Evolutionary conservation across 2,329 filamentous ascomycete genomes (phyloP), one percentile per base, ranked within the genome.

Genomic region (Cladosporium oxysporum): DNA sequence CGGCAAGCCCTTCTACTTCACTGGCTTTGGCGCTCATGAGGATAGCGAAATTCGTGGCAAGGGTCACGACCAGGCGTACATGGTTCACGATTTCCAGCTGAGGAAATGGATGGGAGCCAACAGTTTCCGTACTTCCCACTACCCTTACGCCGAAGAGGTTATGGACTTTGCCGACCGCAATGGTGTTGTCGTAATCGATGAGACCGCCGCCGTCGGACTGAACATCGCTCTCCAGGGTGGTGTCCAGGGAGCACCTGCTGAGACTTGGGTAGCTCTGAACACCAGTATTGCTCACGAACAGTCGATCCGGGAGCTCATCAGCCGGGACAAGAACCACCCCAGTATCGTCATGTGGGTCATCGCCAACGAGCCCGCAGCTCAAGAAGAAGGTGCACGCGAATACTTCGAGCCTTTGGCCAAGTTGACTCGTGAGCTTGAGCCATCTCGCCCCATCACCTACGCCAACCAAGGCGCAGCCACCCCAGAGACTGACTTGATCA

Each of bases 1-100:
- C 29, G 53, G 53, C 41, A 50, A 65, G 16, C 62, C 62, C 41
- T 65, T 65, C 47, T 65, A 65, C 41, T 65, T 65, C 62, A 65
- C 62, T 8, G 62, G 62, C 5, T 65, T 65, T 21, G 62, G 62
- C 6, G 44, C 28, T 14, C 62, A 65, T n/a, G 62, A 65, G 14
- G 62, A 65, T 6, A 59, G 50, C 14, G 41, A 41, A 16, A 33
- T 65, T 10, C 62, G 62, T 10, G 62, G 62, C 62, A 65, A 65
- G 28, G 62, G 62, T 16, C 55, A 58, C 31, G 55, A 65, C 11
- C 53, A 33, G n/a, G 53, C 55, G 1, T 59, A 50, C n/a, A 65
- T 65, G 62, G 62, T 65, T 1, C 62, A 65, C 55, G 62, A 65
- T 47, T 65, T 65, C 53, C 29, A 65, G 7, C 41, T 65, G 21